phyloP scores from a whole-genome alignment of 192 early-diverging fungal species.

The Kickxella alabastrina region DNA sequence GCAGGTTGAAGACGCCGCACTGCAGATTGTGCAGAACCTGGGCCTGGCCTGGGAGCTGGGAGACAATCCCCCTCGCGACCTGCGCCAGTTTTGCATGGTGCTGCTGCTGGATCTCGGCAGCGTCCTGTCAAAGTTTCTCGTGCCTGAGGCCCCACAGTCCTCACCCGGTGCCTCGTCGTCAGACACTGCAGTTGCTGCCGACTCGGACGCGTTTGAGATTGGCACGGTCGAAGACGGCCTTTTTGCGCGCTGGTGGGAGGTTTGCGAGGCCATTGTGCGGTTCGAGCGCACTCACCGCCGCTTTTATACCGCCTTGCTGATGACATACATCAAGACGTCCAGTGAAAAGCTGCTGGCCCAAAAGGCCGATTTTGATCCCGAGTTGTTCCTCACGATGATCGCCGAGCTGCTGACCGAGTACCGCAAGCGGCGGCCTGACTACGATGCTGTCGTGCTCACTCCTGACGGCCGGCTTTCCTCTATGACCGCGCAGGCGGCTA shows the following conservation, averaged over 20 bases:
- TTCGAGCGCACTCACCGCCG: conserved; percentile 37
- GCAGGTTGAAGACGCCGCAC: conserved; percentile 49
- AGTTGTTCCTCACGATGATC: conserved; percentile 45
- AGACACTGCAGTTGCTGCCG: conserved; percentile 3
- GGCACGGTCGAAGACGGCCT: conserved; percentile 41
- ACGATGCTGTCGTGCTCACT: conserved; percentile 44
- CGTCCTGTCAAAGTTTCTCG: conserved; percentile 39
- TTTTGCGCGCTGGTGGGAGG: conserved; percentile 49
- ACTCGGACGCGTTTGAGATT: conserved; percentile 34
- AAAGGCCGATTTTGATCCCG: conserved; percentile 48
- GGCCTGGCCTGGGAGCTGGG: conserved; percentile 53
- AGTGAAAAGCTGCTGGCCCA: conserved; percentile 45
- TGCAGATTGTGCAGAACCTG: conserved; percentile 51
- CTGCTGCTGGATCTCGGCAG: conserved; percentile 46
- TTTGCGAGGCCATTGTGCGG: conserved; percentile 36
- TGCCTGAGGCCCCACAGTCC: conserved; percentile 11
- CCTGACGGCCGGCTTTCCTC: conserved; percentile 24
- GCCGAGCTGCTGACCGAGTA: conserved; percentile 51
- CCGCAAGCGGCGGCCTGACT: conserved; percentile 51
- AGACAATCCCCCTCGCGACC: conserved; percentile 48
- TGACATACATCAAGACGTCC: conserved; percentile 40
- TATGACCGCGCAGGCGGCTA: neutral
- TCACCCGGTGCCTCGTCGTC: conserved; percentile 1
- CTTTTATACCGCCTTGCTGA: conserved; percentile 25
- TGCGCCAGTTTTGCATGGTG: conserved; percentile 53